Percentiles rank a stretch among this genome's conserved stretches.
Evolutionary conservation across 305 asterid species (phyloP).

Genomic region (Petunia hybrid): DNA sequence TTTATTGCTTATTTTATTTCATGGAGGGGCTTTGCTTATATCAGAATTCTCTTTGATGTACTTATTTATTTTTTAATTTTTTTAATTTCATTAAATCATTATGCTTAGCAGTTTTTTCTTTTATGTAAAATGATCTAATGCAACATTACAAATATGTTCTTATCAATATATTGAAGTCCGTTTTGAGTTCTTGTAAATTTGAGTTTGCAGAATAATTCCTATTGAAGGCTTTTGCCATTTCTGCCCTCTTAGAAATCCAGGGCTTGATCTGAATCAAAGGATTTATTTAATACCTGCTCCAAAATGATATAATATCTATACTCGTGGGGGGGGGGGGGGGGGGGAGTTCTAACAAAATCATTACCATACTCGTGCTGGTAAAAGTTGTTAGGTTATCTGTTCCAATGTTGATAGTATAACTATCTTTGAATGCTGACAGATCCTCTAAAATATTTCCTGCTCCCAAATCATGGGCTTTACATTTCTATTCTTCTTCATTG

Average conservation of each 20-base stretch:
- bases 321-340: neutral
- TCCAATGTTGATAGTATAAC: neutral
- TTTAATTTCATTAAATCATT: neutral
- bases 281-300: neutral
- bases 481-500: neutral
- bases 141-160: neutral
- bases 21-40: conserved; percentile 21
- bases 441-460: neutral
- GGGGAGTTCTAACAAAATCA: too few species aligned
- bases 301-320: neutral
- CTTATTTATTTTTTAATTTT: too few species aligned
- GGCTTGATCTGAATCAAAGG: neutral
- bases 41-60: neutral
- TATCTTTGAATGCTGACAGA: neutral
- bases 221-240: conserved; percentile 11
- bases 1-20: conserved; percentile 12
- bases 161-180: neutral
- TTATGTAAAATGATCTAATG: conserved; percentile 8
- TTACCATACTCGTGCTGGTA: too few species aligned
- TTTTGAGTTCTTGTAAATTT: conserved; percentile 28
- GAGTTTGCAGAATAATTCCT: conserved; percentile 17
- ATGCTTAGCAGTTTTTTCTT: neutral
- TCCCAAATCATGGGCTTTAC: neutral
- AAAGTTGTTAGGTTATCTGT: neutral
- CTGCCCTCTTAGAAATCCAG: conserved; percentile 16